Evolutionary conservation across 192 early-diverging fungal species (phyloP).

Genomic region (Mycoemilia scoparia): DNA sequence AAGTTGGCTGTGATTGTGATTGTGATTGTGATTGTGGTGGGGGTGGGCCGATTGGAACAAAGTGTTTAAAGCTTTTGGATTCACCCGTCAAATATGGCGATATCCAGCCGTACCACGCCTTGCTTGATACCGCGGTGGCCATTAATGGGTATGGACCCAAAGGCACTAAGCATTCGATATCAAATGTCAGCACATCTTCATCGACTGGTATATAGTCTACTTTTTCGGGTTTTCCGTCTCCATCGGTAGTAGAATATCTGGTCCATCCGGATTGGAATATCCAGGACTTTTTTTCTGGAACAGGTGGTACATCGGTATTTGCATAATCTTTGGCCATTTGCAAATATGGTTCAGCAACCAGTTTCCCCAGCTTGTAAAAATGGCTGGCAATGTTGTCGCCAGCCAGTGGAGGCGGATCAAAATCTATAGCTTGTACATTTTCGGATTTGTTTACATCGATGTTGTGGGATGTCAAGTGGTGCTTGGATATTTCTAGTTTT

Average conservation of each 20-base stretch:
- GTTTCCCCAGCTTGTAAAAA: conserved; percentile 50
- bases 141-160: conserved; percentile 59
- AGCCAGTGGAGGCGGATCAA: conserved; percentile 32
- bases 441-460: conserved; percentile 20
- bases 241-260: conserved; percentile 43
- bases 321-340: conserved; percentile 32
- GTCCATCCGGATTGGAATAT: conserved; percentile 54
- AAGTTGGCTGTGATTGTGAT: no score
- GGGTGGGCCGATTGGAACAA: conserved; percentile 42
- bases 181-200: conserved; percentile 62
- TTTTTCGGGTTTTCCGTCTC: conserved; percentile 10
- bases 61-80: conserved; percentile 19
- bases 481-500: conserved; percentile 12
- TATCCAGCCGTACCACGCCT: conserved; percentile 84
- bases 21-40: no score
- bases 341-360: conserved; percentile 40
- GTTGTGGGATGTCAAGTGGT: conserved; percentile 20
- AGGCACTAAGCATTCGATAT: conserved; percentile 59
- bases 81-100: conserved; percentile 55
- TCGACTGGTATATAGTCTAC: conserved; percentile 31
- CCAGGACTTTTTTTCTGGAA: conserved; percentile 36
- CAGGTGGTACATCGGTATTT: conserved; percentile 8
- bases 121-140: conserved; percentile 52
- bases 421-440: conserved; percentile 19
- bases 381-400: conserved; percentile 51